Base-by-base conservation (phyloP, 2,329 filamentous ascomycete species). In the Beauveria sp. region DNA sequence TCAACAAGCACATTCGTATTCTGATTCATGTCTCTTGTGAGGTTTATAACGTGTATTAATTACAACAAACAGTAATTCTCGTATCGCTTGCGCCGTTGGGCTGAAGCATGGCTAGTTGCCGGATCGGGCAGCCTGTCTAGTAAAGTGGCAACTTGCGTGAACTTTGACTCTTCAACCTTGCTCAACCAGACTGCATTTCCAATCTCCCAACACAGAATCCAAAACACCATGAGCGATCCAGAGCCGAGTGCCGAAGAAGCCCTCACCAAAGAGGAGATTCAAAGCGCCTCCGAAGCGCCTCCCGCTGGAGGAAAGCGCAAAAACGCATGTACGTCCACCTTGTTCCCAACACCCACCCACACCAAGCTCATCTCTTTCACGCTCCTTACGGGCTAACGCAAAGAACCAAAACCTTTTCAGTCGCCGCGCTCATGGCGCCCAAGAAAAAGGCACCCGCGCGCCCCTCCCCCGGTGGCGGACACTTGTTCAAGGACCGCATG, bases 401-500 rank as follows among this genome's bases (percentile, higher is more conserved):
- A n/a, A n/a, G n/a, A n/a, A n/a, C n/a, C n/a, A n/a, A n/a, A n/a
- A n/a, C n/a, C 14, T 12, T 24, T 22, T n/a, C 5, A 74, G 73
- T 74, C 69, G 62, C 68, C 14, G 66, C 70, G 62, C 72, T 77
- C 66, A 77, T 77, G 75, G 64, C 69, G 1, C 66, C 70, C 24
- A 75, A 73, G 62, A 73, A 72, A 71, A 54, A 22, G 12, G 34
- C 34, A 8, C 75, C 51, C 64, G 73, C 65, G 54, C 63, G 16
- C 64, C 60, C 62, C 5, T 64, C 64, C 18, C 5, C 10, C 61
- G 63, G 66, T 34, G 10, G 30, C 1, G 12, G 12, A 4, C 30
- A 69, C 61, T 70, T 70, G 30, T 80, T 80, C 69, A 76, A 75
- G 18, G 74, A 78, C 59, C 81, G 87, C 55, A 80, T 88, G 68